Conservation (phyloP, 257 asterid species). For the Solanum raphanifolium region DNA sequence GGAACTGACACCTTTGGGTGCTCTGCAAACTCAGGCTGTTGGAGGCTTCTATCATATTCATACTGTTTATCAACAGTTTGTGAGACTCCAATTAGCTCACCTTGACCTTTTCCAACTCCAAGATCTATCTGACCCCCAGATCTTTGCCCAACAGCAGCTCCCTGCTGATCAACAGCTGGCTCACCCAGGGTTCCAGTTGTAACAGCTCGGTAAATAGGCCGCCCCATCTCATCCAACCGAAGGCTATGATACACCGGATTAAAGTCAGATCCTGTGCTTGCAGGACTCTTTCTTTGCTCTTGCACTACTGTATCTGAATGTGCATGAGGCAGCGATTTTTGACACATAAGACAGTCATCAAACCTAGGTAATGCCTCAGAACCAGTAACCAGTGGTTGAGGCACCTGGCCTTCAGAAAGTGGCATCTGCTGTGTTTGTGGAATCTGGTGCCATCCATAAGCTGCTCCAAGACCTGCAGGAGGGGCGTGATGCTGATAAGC, state of each 20-base stretch:
- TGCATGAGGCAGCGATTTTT: constrained; percentile 90
- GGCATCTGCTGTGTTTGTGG: constrained; percentile 23
- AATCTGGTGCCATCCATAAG: constrained; percentile 57
- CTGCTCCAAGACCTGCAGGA: constrained; percentile 35
- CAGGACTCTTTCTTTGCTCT: constrained; percentile 42
- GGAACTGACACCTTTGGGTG: constrained; percentile 31
- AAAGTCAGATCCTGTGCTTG: constrained; percentile 31
- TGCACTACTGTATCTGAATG: constrained; percentile 83
- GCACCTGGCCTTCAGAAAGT: constrained; percentile 23
- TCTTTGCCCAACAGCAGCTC: constrained; percentile 20
- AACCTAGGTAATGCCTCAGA: constrained; percentile 26
- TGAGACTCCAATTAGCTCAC: constrained; percentile 23
- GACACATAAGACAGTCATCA: constrained; percentile 83
- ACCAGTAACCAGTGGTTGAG: constrained; percentile 22
- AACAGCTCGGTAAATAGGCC: constrained; percentile 31
- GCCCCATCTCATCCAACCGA: constrained; percentile 52
- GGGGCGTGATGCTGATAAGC: constrained; percentile 41
- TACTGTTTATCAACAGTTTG: constrained; percentile 29
- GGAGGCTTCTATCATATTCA: constrained; percentile 28
- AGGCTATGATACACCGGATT: constrained; percentile 46
- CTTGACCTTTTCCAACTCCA: constrained; percentile 27
- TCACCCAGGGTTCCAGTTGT: constrained; percentile 28
- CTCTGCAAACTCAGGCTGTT: constrained; percentile 39
- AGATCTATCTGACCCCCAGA: constrained; percentile 16
- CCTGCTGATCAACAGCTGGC: constrained; percentile 26